Evolutionary conservation across 495 filamentous ascomycete genomes (phyloP).

Genomic region (Podospora appendiculata): DNA sequence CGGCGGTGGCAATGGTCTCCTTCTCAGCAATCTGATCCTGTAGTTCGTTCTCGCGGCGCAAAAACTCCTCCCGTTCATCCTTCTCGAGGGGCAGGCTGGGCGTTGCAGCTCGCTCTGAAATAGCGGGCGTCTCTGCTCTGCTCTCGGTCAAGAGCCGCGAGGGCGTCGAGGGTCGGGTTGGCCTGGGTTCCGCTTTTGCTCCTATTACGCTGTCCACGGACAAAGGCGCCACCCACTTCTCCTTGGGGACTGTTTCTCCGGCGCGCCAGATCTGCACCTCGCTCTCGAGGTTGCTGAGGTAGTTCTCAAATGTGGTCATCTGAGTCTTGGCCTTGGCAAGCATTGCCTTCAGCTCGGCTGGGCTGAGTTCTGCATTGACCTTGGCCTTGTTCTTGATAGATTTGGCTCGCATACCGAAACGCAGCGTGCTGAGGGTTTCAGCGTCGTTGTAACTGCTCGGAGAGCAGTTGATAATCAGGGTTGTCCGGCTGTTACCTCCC

Average conservation of each 20-base stretch:
- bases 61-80: slow-evolving; percentile 93
- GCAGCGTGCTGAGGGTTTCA: slow-evolving; percentile 86
- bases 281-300: slow-evolving; percentile 74
- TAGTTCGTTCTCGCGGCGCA: slow-evolving; percentile 90
- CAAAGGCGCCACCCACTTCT: slow-evolving; percentile 47
- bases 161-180: slow-evolving; percentile 69
- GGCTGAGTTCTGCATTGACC: slow-evolving; percentile 96
- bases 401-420: slow-evolving; percentile 95
- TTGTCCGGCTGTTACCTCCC: slow-evolving; percentile 94
- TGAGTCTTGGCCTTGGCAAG: slow-evolving; percentile 88
- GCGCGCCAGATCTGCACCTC: slow-evolving; percentile 82
- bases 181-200: slow-evolving; percentile 51
- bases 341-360: slow-evolving; percentile 83
- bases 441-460: slow-evolving; percentile 97
- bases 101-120: slow-evolving; percentile 71
- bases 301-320: slow-evolving; percentile 78
- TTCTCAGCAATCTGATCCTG: slow-evolving; percentile 94
- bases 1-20: slow-evolving; percentile 68
- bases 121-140: slow-evolving; percentile 59
- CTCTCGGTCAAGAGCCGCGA: slow-evolving; percentile 71
- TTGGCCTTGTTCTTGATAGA: slow-evolving; percentile 99
- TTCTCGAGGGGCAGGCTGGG: slow-evolving; percentile 85
- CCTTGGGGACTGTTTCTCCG: slow-evolving; percentile 83
- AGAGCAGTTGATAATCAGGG: slow-evolving; percentile 96
- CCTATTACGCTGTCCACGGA: slow-evolving; percentile 58